Evolutionary conservation across 2,329 filamentous ascomycete genomes (phyloP).

Genomic region (Penicillium sp.): DNA sequence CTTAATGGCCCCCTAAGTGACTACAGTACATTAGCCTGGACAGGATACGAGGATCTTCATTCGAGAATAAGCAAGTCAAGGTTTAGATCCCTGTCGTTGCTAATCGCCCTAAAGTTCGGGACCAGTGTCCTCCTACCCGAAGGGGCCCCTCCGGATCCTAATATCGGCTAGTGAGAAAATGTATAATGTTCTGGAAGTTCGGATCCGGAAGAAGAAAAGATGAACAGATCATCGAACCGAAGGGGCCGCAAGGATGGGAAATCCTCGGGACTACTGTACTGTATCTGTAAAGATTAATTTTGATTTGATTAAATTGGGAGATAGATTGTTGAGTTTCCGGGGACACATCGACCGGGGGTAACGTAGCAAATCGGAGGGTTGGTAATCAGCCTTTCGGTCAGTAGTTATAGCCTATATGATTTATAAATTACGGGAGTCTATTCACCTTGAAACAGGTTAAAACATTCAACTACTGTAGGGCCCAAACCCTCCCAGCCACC

Average conservation of each 20-base stretch:
- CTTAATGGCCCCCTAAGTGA: not conserved
- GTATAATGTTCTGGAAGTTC: not conserved
- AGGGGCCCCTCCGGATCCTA: not conserved
- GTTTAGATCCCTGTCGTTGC: not conserved
- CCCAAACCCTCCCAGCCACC: not conserved
- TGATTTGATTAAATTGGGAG: too few relatives aligned
- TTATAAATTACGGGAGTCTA: not conserved
- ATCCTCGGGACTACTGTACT: not conserved
- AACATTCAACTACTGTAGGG: too few relatives aligned
- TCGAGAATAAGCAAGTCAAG: not conserved
- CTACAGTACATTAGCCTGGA: not conserved
- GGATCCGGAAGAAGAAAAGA: not conserved
- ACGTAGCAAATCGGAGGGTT: conserved; percentile 12
- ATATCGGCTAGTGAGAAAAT: not conserved
- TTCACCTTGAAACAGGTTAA: not conserved
- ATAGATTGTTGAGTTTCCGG: conserved; percentile 7
- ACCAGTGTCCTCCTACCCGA: not conserved
- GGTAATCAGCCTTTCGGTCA: conserved; percentile 5
- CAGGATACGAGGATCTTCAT: not conserved
- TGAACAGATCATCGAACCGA: conserved; percentile 4
- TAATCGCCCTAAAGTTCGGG: not conserved
- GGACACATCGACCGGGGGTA: not conserved
- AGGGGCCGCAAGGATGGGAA: conserved; percentile 1
- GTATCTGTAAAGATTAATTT: conserved; percentile 3
- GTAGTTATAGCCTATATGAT: too few relatives aligned